Conservation (phyloP, 192 early-diverging fungal species). For the Coemansia sp. region DNA sequence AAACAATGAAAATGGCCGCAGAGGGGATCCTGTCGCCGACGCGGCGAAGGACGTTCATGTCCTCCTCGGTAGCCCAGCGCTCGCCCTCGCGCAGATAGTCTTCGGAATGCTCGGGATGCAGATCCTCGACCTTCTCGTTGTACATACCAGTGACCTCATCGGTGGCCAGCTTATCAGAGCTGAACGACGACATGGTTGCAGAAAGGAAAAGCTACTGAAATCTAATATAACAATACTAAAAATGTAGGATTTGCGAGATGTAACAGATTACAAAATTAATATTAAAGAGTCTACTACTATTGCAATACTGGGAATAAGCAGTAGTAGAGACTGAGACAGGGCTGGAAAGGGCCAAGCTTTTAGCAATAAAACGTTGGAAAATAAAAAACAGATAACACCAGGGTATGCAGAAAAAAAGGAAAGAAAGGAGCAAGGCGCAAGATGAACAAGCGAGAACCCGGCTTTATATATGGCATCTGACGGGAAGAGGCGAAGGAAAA, state of each 20-base stretch:
- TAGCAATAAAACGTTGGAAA: no score
- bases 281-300: no score
- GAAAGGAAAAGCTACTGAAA: background rate
- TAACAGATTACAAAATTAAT: no score
- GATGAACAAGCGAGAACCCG: no score
- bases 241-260: no score
- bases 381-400: background rate
- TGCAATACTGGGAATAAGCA: no score
- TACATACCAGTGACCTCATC: background rate
- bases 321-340: no score
- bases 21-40: conserved; percentile 62
- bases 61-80: conserved; percentile 61
- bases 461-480: no score
- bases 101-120: conserved; percentile 38
- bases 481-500: no score
- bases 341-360: background rate
- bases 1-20: conserved; percentile 59
- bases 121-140: conserved; percentile 15
- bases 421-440: background rate
- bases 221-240: no score
- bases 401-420: no score
- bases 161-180: conserved; percentile 15
- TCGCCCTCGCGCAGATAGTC: conserved; percentile 41
- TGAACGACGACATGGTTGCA: conserved; percentile 25
- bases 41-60: conserved; percentile 56